These are phyloP conservation scores for Xylariaceae sp. DNA, from an alignment of 2,329 filamentous ascomycete genomes.

Conservation along the genomic window DNA sequence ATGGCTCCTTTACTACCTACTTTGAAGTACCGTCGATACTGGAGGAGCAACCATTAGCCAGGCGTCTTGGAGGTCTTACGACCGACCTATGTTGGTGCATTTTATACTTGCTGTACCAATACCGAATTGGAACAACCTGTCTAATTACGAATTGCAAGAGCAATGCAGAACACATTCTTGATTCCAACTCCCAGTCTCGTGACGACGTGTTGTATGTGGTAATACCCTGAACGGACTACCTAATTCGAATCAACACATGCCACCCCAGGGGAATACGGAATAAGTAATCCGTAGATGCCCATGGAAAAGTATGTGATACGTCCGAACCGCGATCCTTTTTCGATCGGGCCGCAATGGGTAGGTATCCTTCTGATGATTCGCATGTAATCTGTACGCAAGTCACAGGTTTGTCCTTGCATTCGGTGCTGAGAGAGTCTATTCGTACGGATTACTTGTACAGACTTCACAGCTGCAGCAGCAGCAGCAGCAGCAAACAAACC, in stretches of 20 bases:
- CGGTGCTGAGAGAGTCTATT: background rate
- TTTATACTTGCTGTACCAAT: constrained; percentile 33
- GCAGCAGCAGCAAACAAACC: background rate
- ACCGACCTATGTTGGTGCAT: constrained; percentile 66
- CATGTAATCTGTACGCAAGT: background rate
- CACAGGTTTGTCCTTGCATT: background rate
- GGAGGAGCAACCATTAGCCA: constrained; percentile 55
- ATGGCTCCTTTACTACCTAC: background rate
- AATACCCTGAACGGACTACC: too few species aligned
- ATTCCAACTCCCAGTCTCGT: too few species aligned
- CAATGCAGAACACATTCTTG: too few species aligned
- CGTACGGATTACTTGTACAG: too few species aligned
- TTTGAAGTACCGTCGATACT: background rate
- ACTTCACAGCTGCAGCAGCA: background rate
- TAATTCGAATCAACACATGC: too few species aligned
- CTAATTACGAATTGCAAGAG: background rate
- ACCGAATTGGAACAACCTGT: background rate
- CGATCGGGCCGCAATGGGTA: background rate
- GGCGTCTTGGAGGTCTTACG: constrained; percentile 65
- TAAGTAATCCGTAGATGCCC: background rate
- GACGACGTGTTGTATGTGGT: background rate
- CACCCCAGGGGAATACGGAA: too few species aligned
- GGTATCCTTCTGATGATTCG: background rate
- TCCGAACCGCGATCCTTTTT: background rate
- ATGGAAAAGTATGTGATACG: background rate